These are phyloP conservation scores for Pilasporangium apinafurcum DNA, from an alignment of 352 stramenopile genomes.

Conservation along the genomic window DNA sequence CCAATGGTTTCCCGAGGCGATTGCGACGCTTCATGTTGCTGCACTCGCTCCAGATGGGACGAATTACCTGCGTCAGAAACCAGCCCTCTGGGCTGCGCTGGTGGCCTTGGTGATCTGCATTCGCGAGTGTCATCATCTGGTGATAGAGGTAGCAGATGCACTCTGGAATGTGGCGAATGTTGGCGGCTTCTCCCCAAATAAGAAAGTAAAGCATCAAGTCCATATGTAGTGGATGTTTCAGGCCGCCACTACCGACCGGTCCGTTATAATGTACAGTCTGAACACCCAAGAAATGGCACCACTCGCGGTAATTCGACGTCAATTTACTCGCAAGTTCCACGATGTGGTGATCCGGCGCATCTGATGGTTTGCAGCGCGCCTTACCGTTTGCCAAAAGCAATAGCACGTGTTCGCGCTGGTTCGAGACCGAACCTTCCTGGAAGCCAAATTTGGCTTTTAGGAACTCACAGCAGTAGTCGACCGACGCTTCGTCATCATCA, in stretches of 20 bases:
- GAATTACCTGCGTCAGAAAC: constrained; percentile 55
- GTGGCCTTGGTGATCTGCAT: constrained; percentile 33
- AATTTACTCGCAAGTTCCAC: constrained; percentile 62
- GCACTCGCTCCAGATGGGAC: constrained; percentile 60
- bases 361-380: constrained; percentile 37
- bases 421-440: constrained; percentile 74
- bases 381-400: constrained; percentile 75
- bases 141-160: constrained; percentile 98
- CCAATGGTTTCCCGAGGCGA: constrained; percentile 41
- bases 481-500: constrained; percentile 71
- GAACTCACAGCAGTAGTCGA: constrained; percentile 80
- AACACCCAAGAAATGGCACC: constrained; percentile 61
- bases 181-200: constrained; percentile 95
- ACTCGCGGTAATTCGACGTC: constrained; percentile 70
- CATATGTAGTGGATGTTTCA: constrained; percentile 54
- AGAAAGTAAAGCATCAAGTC: constrained; percentile 96
- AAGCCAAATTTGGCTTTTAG: constrained; percentile 80
- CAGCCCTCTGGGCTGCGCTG: constrained; percentile 39
- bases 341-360: constrained; percentile 50
- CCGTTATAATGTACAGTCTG: constrained; percentile 72
- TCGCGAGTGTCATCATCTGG: constrained; percentile 50
- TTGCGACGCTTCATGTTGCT: constrained; percentile 74
- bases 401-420: constrained; percentile 81
- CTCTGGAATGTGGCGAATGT: constrained; percentile 96
- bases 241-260: constrained; percentile 2